phyloP scores from a whole-genome alignment of 2,329 filamentous ascomycete genomes.

The Colletotrichum phormii region DNA sequence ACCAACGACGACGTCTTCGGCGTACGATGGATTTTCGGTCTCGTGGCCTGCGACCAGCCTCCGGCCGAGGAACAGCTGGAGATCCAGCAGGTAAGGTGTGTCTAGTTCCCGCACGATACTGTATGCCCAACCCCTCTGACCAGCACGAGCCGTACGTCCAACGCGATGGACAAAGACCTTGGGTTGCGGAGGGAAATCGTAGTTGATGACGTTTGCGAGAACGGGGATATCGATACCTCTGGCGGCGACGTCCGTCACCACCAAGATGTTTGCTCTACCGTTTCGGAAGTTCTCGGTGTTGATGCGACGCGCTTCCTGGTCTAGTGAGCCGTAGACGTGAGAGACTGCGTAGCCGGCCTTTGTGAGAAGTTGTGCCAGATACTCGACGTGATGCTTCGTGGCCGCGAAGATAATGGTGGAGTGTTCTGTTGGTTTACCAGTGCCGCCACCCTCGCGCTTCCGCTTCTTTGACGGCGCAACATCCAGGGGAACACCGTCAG shows the following conservation, averaged over 20 bases:
- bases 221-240: conserved; percentile 98
- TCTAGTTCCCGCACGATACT: conserved; percentile 90
- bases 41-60: conserved; percentile 81
- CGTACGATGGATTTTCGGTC: conserved; percentile 73
- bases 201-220: conserved; percentile 97
- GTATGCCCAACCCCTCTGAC: conserved; percentile 93
- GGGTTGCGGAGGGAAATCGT: conserved; percentile 95
- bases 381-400: conserved; percentile 98
- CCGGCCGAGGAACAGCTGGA: conserved; percentile 94
- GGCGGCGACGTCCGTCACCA: conserved; percentile 96
- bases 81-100: conserved; percentile 89
- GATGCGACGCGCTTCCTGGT: conserved; percentile 91
- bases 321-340: conserved; percentile 93
- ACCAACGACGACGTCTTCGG: conserved; percentile 87
- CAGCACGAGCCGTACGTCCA: conserved; percentile 93
- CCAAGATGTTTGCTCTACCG: conserved; percentile 88
- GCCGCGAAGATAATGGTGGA: conserved; percentile 96
- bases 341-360: conserved; percentile 89
- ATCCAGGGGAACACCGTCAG: conserved; percentile 59
- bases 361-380: conserved; percentile 83
- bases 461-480: conserved; percentile 73
- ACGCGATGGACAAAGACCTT: conserved; percentile 98
- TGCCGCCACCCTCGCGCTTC: conserved; percentile 71
- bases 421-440: conserved; percentile 83
- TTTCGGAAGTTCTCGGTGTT: conserved; percentile 91